Evolutionary conservation across 345 rosid genomes (phyloP).

Genomic region (Dimocarpus longan): DNA sequence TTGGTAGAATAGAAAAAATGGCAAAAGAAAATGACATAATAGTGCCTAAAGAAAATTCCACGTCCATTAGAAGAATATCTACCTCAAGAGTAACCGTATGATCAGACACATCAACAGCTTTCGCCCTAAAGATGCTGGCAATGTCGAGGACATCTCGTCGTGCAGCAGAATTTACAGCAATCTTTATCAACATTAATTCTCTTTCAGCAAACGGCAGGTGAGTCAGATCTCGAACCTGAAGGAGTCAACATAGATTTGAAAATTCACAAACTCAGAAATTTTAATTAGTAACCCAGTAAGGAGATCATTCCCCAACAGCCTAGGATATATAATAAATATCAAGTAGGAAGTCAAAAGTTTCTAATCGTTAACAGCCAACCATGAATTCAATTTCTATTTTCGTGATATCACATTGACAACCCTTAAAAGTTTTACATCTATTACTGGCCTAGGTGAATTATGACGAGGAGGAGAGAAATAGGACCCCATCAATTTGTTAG

Average conservation of each 20-base stretch:
- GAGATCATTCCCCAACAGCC: neutral
- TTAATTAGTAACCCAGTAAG: neutral
- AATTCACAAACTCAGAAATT: constrained; percentile 6
- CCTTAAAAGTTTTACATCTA: neutral
- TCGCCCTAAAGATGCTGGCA: constrained; percentile 66
- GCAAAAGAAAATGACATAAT: no score
- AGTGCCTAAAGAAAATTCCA: no score
- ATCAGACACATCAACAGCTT: constrained; percentile 69
- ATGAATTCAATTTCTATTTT: neutral
- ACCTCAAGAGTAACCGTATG: constrained; percentile 79
- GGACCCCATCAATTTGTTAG: no score
- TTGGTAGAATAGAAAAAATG: no score
- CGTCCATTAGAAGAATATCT: neutral
- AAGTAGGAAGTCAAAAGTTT: no score
- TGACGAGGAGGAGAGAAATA: no score
- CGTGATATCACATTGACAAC: neutral
- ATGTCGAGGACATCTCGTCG: constrained; percentile 73
- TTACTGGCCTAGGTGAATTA: neutral
- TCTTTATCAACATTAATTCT: constrained; percentile 69
- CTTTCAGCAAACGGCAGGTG: constrained; percentile 73
- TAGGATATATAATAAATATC: no score
- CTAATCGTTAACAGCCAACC: no score
- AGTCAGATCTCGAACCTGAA: constrained; percentile 60
- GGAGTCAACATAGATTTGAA: neutral
- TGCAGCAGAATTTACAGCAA: constrained; percentile 63